Percentiles rank a stretch among this genome's conserved stretches.
These are phyloP conservation scores for Pleodorina starrii DNA, from an alignment of 139 green algal species.

Conservation along the genomic window DNA sequence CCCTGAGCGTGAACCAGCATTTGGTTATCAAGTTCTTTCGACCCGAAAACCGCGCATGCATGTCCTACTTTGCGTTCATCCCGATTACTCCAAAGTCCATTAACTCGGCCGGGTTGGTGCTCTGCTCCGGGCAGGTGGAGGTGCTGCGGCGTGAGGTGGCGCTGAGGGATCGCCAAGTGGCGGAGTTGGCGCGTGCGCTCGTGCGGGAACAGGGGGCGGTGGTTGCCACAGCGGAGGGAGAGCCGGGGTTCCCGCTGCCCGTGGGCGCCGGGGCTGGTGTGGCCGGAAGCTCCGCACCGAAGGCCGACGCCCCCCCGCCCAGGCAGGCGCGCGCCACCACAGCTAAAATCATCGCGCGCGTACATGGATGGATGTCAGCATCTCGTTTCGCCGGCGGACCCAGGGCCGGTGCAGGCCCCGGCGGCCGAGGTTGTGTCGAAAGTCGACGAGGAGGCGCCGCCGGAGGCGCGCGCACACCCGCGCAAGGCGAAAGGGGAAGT, in stretches of 20 bases:
- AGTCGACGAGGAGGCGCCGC: neutral
- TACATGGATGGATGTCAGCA: no score
- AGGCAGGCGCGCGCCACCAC: constrained; percentile 29
- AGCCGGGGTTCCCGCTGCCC: neutral
- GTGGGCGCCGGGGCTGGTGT: neutral
- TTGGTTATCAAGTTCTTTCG: no score
- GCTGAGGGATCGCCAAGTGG: neutral
- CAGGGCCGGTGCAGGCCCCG: neutral
- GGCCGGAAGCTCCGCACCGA: neutral
- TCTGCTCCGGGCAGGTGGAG: no score
- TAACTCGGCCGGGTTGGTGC: no score
- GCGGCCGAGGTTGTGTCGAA: neutral
- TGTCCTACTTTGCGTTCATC: no score
- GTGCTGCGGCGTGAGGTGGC: constrained; percentile 11
- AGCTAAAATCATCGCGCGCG: constrained; percentile 9
- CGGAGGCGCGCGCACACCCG: neutral
- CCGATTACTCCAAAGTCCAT: no score
- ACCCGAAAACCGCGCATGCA: no score
- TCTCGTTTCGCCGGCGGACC: neutral
- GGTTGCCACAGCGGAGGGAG: neutral
- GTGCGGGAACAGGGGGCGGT: neutral
- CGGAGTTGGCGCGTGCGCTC: neutral
- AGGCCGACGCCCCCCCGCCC: neutral
- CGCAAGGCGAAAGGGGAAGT: neutral
- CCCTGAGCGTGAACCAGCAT: no score